A percentile compares a stretch with the other conserved stretches of the same genome.
phyloP scores from a whole-genome alignment of 2,329 filamentous ascomycete species.

The Lasiodiplodia gonubiensis region DNA sequence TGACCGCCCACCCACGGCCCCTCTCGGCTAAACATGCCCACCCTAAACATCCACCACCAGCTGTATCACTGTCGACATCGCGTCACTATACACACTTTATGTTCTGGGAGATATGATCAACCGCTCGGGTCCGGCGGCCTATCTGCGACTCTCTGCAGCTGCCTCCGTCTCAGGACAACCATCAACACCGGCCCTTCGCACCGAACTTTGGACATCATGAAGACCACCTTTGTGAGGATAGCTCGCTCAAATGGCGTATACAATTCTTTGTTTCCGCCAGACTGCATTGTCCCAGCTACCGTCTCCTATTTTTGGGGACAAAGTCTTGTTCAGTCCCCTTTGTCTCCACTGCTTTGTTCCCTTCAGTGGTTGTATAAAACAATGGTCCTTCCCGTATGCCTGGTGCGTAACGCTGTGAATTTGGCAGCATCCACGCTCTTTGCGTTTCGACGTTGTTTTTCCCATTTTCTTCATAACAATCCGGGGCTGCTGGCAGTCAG shows the following conservation, averaged over 20 bases:
- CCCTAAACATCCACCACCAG: not conserved
- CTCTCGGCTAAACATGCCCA: not conserved
- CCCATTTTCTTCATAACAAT: not conserved
- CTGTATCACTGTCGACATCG: not conserved
- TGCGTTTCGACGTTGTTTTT: not conserved
- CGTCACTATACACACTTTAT: not conserved
- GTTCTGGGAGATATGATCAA: not conserved
- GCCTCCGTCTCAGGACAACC: not conserved
- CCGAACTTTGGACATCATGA: too few relatives aligned
- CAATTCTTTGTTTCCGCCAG: not conserved
- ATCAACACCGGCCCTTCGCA: not conserved
- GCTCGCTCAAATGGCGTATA: not conserved
- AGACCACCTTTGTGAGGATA: not conserved
- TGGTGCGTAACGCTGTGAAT: not conserved
- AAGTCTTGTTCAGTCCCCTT: conserved; percentile 1
- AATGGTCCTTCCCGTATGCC: not conserved
- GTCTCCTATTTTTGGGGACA: not conserved
- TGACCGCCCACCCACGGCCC: not conserved
- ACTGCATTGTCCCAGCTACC: not conserved
- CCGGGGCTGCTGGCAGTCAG: conserved; percentile 20
- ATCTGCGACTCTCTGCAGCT: not conserved
- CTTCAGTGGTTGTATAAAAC: not conserved
- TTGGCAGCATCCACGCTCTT: not conserved
- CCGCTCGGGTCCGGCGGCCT: not conserved
- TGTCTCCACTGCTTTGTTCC: not conserved